Base-by-base conservation (phyloP, 441 rosid species). In the Populus trichocarpa region DNA sequence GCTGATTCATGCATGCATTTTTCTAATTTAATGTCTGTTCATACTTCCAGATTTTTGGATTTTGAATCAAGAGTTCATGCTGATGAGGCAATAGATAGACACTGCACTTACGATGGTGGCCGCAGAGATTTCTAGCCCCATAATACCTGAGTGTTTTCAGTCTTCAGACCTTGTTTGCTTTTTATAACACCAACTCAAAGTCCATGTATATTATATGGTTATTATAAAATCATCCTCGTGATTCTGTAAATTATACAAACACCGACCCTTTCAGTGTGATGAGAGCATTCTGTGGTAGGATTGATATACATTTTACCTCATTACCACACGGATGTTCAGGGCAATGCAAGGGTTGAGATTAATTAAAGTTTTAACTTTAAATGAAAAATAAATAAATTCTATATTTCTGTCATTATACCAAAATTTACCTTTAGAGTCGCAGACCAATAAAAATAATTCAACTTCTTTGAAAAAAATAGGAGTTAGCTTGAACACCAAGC, bases 51-150 rank as follows among this genome's bases (percentile, higher is more conserved):
- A 84, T 79, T 72, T 83, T 81, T 64, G 26, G 75, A 66, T 84
- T 86, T 73, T 87, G 77, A 76, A 64, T 18, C 69, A 80, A 78
- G 85, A 86, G 75, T 65, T 70, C 71, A 70, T 72, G 69, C 63
- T 80, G 80, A 11, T 38, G 64, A 84, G 35, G 61, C 12, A 53
- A 66, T 10, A 76, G 11, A 5, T 42, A 30, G 32, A 30, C 32
- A 38, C 67, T 14, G 78, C 59, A 67, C 59, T 38, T 50, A 38
- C 20, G 59, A 7, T 73, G 84, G 57, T 18, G 81, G 81, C 72
- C 2, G 57, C 8, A 66, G 70, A 67, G 75, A 36, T 65, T 68
- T 73, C 61, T 69, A 67, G 71, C 78, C 83, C 83, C 69, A 14
- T 5, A 30, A 72, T 46, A 70, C 69, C 30, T 33, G 2, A 16